phyloP scores from a whole-genome alignment of 2,329 filamentous ascomycete genomes.

The Claviceps humidiphila region DNA sequence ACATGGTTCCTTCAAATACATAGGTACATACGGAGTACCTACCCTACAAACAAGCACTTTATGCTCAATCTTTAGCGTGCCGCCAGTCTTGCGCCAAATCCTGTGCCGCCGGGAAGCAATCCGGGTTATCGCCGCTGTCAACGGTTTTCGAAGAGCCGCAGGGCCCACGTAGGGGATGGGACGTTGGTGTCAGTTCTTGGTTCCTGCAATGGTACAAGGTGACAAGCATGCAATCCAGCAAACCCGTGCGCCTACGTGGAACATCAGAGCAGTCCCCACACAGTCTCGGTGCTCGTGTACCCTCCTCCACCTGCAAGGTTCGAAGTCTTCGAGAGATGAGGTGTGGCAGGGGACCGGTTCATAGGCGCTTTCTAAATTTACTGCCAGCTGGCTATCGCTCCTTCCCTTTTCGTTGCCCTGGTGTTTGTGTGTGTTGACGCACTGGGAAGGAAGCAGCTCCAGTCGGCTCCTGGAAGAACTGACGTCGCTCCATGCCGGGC shows the following conservation, averaged over 20 bases:
- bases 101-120: not conserved
- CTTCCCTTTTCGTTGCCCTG: not conserved
- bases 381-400: not conserved
- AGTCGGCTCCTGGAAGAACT: not conserved
- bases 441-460: too few relatives aligned
- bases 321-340: not conserved
- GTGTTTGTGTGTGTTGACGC: too few relatives aligned
- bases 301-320: not conserved
- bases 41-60: not conserved
- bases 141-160: not conserved
- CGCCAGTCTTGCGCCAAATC: not conserved
- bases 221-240: not conserved
- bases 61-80: not conserved
- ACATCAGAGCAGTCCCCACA: not conserved
- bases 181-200: not conserved
- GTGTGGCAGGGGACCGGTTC: not conserved
- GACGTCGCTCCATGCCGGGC: not conserved
- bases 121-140: not conserved
- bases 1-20: not conserved
- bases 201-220: not conserved
- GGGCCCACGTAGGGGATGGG: not conserved
- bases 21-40: too few relatives aligned
- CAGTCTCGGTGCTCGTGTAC: not conserved
- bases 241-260: not conserved
- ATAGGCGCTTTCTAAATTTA: not conserved